Evolutionary conservation across 1,139 yeast species (phyloP), one percentile per base, ranked within the genome.

Genomic region (Diutina catenulata): DNA sequence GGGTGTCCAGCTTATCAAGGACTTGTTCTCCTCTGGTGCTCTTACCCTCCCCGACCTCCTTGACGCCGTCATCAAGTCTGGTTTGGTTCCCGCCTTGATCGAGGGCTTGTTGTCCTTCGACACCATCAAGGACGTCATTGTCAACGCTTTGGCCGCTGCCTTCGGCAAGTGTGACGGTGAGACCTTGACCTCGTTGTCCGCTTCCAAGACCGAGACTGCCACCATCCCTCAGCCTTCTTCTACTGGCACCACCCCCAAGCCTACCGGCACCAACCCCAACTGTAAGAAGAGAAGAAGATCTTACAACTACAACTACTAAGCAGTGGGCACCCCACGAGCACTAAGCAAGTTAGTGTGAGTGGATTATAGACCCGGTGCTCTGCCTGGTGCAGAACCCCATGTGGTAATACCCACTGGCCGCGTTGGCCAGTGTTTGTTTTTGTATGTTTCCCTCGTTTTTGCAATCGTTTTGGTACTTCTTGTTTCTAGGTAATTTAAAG

Each of bases 111-210:
- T 64, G 44, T 57, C 53, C 41, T 52, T 57, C 33, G 43, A 51
- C 37, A 64, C 68, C 37, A 57, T 64, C 45, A 43, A 54, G 40
- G 59, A 64, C n/a, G 62, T 66, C 38, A 54, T 59, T 28, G 53
- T 58, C 37, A 64, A 63, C 40, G 65, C 70, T 2, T 59, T 64
- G 43, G 68, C 68, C 37, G 71, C 70, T 3, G 60, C 56, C 44
- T 55, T 63, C 18, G 71, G 71, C 33, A 50, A 55, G 40, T 65
- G 71, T 55, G 24, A 39, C 23, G 37, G 22, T 5, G 10, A 22
- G 9, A 14, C 37, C 5, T 24, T 25, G 29, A 18, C 37, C 24
- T 10, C 29, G 7, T n/a, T 11, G n/a, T 19, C 27, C 16, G 2
- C 3, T 4, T 9, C 37, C 10, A 18, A 20, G 16, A 23, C 36